Evolutionary conservation across 805 yeast species (phyloP).

Genomic region (Brettanomyces sp.): DNA sequence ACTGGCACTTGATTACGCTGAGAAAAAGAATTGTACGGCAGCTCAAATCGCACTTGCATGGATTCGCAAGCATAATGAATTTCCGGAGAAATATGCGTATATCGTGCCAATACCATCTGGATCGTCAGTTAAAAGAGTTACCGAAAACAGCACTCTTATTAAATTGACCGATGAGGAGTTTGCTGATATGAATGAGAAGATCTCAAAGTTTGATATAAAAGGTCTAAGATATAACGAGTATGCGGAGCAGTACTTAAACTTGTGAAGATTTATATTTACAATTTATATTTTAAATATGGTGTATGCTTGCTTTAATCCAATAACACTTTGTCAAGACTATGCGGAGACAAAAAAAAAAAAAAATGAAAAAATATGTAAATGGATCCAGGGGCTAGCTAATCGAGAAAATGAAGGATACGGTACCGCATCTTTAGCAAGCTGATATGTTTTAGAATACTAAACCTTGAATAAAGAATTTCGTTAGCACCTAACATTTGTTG

Average conservation of each 20-base stretch:
- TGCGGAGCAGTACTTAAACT: constrained; percentile 4
- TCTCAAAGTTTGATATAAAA: constrained; percentile 32
- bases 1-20: constrained; percentile 41
- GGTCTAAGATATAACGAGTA: constrained; percentile 32
- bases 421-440: neutral
- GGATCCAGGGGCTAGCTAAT: neutral
- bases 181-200: constrained; percentile 37
- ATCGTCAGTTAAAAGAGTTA: constrained; percentile 47
- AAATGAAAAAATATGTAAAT: neutral
- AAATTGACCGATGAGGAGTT: constrained; percentile 50
- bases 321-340: too few relatives aligned
- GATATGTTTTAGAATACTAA: too few relatives aligned
- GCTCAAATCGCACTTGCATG: constrained; percentile 71
- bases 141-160: constrained; percentile 45
- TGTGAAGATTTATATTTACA: neutral
- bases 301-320: too few relatives aligned
- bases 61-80: constrained; percentile 38
- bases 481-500: too few relatives aligned
- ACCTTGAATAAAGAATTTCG: too few relatives aligned
- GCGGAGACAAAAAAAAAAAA: too few relatives aligned
- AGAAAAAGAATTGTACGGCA: constrained; percentile 34
- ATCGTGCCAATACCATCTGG: constrained; percentile 80
- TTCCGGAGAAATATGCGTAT: constrained; percentile 31
- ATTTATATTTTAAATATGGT: too few relatives aligned
- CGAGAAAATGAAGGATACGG: neutral